Conservation (phyloP, 176 grass and related monocot genomes). For the Oryza meyeriana region DNA sequence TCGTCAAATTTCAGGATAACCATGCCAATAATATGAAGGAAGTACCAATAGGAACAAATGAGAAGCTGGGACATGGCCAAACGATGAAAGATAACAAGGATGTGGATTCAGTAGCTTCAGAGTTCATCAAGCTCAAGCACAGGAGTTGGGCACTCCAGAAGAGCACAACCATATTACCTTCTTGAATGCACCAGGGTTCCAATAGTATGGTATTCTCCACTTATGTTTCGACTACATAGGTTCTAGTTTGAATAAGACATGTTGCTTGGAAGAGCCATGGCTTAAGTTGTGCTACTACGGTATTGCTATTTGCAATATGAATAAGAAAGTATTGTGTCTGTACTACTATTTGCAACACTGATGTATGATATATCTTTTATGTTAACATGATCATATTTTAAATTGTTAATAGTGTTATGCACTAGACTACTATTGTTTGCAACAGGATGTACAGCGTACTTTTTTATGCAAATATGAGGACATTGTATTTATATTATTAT, state of each 20-base stretch:
- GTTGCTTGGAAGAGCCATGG: constrained; percentile 17
- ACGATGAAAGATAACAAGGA: constrained; percentile 38
- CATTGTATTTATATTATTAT: neutral
- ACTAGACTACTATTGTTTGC: neutral
- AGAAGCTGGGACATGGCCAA: neutral
- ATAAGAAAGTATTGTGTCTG: constrained; percentile 22
- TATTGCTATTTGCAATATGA: constrained; percentile 15
- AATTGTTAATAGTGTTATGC: neutral
- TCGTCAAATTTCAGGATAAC: constrained; percentile 32
- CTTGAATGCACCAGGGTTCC: constrained; percentile 18
- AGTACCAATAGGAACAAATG: neutral
- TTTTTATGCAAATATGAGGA: constrained; percentile 1
- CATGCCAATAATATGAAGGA: constrained; percentile 30
- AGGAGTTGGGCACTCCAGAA: constrained; percentile 57
- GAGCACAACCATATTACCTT: constrained; percentile 56
- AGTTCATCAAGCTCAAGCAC: constrained; percentile 66
- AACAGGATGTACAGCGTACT: neutral
- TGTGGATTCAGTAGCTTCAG: constrained; percentile 48
- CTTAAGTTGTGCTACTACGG: constrained; percentile 5
- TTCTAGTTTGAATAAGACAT: constrained; percentile 35
- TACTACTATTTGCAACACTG: neutral
- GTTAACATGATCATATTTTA: neutral
- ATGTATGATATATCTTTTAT: constrained; percentile 17
- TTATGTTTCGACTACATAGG: constrained; percentile 14
- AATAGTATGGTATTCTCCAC: constrained; percentile 19